phyloP scores from a whole-genome alignment of 495 filamentous ascomycete genomes.

The Rhizodiscina lignyota region DNA sequence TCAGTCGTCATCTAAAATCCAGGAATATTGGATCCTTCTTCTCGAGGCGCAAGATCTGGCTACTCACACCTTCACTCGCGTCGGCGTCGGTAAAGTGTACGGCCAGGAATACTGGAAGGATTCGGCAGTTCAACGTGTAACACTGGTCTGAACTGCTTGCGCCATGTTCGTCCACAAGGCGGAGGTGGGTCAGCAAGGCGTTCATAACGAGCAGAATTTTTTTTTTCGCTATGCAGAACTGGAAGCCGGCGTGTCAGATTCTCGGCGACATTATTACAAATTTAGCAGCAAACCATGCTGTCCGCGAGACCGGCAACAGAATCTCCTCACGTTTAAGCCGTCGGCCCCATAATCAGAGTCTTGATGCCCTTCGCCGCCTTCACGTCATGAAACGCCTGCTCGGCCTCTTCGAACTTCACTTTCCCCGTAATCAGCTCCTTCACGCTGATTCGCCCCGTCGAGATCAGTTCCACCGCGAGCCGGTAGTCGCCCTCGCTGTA shows the following conservation, averaged over 20 bases:
- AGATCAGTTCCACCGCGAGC: slow-evolving; percentile 55
- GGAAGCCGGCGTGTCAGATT: too few relatives aligned
- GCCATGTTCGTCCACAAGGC: too few relatives aligned
- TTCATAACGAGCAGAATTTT: too few relatives aligned
- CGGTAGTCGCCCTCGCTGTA: slow-evolving; percentile 72
- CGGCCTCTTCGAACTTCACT: slow-evolving; percentile 55
- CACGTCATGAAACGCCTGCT: slow-evolving; percentile 62
- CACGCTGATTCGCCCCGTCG: slow-evolving; percentile 45
- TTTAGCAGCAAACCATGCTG: too few relatives aligned
- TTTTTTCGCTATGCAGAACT: too few relatives aligned
- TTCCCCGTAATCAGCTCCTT: slow-evolving; percentile 53
- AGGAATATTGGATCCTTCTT: not conserved
- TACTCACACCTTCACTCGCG: not conserved
- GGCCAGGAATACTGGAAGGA: not conserved
- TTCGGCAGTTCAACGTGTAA: too few relatives aligned
- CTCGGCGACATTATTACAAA: too few relatives aligned
- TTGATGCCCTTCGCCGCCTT: slow-evolving; percentile 71
- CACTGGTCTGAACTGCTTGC: too few relatives aligned
- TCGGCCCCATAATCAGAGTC: slow-evolving; percentile 53
- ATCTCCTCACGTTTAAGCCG: not conserved
- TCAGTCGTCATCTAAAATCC: too few relatives aligned
- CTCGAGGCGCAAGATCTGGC: not conserved
- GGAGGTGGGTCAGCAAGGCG: too few relatives aligned
- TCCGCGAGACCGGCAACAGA: too few relatives aligned
- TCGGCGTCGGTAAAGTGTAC: not conserved